Base-by-base conservation (phyloP, 257 asterid species). In the Agastache rugosa region DNA sequence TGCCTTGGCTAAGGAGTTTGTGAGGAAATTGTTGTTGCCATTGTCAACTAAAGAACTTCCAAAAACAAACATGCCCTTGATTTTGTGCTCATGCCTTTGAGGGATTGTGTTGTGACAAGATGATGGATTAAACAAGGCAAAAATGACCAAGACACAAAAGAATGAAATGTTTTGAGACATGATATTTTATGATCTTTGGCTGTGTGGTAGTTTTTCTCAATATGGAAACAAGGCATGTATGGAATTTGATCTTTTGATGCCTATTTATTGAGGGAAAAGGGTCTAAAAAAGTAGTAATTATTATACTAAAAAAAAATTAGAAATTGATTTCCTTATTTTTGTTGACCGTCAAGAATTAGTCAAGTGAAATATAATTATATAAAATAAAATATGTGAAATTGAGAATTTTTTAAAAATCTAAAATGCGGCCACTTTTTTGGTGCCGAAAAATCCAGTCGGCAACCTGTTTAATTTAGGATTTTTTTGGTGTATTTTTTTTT, bases 41-140 rank as follows among this genome's bases (percentile, higher is more conserved):
- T 88, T 87, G 71, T 92, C 97, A 25, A 90, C 97, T 3, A 92
- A 19, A 16, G 98, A 92, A 11, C 97, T 92, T 25, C 98, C 98
- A 79, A 92, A 92, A 6, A 90, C 92, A 82, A 92, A 92, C 88
- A 92, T 83, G 48, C 97, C 98, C 48, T 65, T 79, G 23, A 63
- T 71, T 58, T 73, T 88, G 62, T 61, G 8, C 1, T 31, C 68
- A 22, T 78, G 10, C 0, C 82, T 68, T 50, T 16, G 67, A 64
- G 69, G 19, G 47, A 15, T 15, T 17, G 19, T 54, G 75, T 8
- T 54, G 41, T 22, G 54, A 5, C 73, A 74, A 7, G 54, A 11
- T 20, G 83, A 75, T 67, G 72, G 68, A 63, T 44, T 16, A 6
- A 82, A 25, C 29, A 77, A 8, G 11, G 48, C 25, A 0, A 78